Conservation (phyloP, 768 basidiomycete genomes). For the Naematelia aurantialba region DNA sequence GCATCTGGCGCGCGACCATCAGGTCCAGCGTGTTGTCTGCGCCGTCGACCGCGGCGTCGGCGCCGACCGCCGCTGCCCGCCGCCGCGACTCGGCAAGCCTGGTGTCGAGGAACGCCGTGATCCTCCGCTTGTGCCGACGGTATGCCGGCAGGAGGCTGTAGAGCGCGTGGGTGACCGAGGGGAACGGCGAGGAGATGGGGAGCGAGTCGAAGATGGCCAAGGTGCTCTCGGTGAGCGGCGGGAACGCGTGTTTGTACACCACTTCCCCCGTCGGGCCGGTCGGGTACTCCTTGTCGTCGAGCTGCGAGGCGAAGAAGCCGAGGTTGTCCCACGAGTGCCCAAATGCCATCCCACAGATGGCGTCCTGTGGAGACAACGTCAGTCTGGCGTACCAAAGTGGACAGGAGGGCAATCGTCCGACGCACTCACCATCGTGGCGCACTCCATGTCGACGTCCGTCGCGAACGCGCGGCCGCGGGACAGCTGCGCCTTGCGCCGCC, state of each 20-base stretch:
- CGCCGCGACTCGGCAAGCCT: conserved; percentile 19
- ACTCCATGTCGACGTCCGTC: conserved; percentile 29
- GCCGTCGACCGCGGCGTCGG: conserved; percentile 26
- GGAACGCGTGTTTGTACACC: conserved; percentile 16
- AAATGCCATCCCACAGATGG: conserved; percentile 42
- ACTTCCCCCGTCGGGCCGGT: conserved; percentile 18
- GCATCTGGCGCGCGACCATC: conserved; percentile 30
- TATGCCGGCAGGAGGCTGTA: conserved; percentile 19
- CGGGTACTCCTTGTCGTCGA: conserved; percentile 1
- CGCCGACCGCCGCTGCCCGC: conserved; percentile 18
- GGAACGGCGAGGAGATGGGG: conserved; percentile 29
- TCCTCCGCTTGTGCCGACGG: conserved; percentile 4
- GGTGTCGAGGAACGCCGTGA: conserved; percentile 22
- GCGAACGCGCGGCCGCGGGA: conserved; percentile 16
- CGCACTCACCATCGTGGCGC: conserved; percentile 30
- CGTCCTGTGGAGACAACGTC: conserved; percentile 22
- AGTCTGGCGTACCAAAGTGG: not conserved
- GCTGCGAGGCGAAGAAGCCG: conserved; percentile 12
- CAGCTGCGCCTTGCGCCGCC: conserved; percentile 18
- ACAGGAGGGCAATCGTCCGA: not conserved
- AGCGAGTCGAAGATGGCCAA: conserved; percentile 31
- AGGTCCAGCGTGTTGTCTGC: conserved; percentile 46
- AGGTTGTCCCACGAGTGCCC: conserved; percentile 26
- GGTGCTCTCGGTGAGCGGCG: conserved; percentile 17
- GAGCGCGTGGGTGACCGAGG: conserved; percentile 25